Percentiles rank a stretch among this genome's conserved stretches.
These are phyloP conservation scores for Blastocystis hominis DNA, from an alignment of 352 stramenopile genomes.

Conservation along the genomic window DNA sequence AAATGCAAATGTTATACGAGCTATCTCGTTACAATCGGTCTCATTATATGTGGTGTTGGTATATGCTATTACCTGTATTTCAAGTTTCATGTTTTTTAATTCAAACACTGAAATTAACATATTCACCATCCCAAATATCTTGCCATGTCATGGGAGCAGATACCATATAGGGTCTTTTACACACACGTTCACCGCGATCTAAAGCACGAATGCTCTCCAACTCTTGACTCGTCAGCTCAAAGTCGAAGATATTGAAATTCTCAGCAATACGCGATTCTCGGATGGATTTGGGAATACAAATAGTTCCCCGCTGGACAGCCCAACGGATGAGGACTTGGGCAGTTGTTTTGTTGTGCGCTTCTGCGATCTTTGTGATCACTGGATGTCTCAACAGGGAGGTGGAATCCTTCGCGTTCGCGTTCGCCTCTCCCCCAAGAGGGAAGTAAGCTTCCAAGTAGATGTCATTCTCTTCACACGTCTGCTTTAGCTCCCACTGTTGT, in stretches of 20 bases:
- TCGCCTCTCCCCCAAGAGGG: constrained; percentile 63
- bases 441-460: constrained; percentile 68
- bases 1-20: neutral
- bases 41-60: neutral
- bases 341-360: constrained; percentile 61
- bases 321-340: constrained; percentile 69
- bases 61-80: neutral
- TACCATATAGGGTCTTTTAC: neutral
- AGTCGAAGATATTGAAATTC: constrained; percentile 66
- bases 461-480: constrained; percentile 64
- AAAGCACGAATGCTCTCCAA: constrained; percentile 66
- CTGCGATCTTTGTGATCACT: constrained; percentile 62
- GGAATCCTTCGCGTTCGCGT: constrained; percentile 33
- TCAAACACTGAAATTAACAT: constrained; percentile 12
- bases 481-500: constrained; percentile 65
- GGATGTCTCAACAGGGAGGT: neutral
- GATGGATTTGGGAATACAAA: constrained; percentile 67
- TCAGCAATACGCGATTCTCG: constrained; percentile 64
- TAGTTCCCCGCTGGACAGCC: constrained; percentile 65
- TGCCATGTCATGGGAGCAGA: neutral
- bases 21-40: neutral
- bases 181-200: constrained; percentile 60
- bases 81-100: neutral
- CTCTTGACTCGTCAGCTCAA: constrained; percentile 67
- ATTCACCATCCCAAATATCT: neutral